phyloP scores from a whole-genome alignment of 495 filamentous ascomycete species.

The Talaromyces proteolyticus region DNA sequence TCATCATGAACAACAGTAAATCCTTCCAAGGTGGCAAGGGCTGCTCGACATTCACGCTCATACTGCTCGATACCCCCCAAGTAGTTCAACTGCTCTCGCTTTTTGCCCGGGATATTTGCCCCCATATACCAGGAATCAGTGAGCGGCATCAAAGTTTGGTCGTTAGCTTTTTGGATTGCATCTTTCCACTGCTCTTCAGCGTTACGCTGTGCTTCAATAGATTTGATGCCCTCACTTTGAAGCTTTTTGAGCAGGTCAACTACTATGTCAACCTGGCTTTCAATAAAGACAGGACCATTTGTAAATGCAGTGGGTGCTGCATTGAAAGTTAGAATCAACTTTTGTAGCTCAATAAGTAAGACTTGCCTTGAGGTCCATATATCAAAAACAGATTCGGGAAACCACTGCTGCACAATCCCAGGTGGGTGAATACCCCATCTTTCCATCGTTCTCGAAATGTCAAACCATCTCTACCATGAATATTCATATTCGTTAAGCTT shows the following conservation, averaged over 20 bases:
- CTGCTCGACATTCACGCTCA: not conserved
- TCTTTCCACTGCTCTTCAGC: conserved; percentile 40
- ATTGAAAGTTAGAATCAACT: conserved; percentile 5
- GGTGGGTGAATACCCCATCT: conserved; percentile 35
- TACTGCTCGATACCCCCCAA: conserved; percentile 17
- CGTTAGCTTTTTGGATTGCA: conserved; percentile 25
- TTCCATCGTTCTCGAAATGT: conserved; percentile 37
- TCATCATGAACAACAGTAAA: not conserved
- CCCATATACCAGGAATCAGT: conserved; percentile 29
- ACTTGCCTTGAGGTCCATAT: not conserved
- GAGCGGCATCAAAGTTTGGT: conserved; percentile 38
- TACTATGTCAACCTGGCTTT: conserved; percentile 44
- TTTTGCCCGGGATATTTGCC: conserved; percentile 42
- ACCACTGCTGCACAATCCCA: conserved; percentile 40
- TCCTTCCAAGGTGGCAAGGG: not conserved
- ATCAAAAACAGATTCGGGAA: conserved; percentile 50
- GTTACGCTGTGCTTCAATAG: conserved; percentile 33
- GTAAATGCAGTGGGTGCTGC: conserved; percentile 41
- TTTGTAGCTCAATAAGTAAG: not conserved
- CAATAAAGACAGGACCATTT: conserved; percentile 44
- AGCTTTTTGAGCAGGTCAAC: conserved; percentile 36
- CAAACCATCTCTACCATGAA: conserved; percentile 31
- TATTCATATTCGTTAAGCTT: conserved; percentile 40
- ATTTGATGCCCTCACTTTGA: conserved; percentile 29
- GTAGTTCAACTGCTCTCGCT: conserved; percentile 34